These are phyloP conservation scores for Smittium culicis DNA, from an alignment of 371 early-diverging fungal species.

Conservation along the genomic window DNA sequence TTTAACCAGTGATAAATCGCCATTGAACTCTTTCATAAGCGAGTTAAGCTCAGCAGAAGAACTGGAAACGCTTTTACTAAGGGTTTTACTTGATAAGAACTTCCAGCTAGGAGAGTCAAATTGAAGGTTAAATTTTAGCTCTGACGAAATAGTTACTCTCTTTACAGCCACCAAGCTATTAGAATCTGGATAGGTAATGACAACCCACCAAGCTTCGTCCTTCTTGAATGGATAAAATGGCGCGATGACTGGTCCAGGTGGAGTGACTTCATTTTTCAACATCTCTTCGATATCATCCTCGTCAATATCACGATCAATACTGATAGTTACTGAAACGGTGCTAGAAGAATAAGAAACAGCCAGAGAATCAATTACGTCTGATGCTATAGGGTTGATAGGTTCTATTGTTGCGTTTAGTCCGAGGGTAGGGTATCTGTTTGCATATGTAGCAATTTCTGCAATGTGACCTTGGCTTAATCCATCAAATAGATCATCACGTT, in stretches of 20 bases:
- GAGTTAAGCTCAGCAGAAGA: no score
- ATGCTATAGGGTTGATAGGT: neutral
- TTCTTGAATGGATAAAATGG: conserved; percentile 80
- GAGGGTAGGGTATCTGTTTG: conserved; percentile 86
- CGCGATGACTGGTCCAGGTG: conserved; percentile 56
- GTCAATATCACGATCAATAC: conserved; percentile 62
- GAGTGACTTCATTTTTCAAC: conserved; percentile 25
- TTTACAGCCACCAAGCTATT: conserved; percentile 81
- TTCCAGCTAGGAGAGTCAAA: conserved; percentile 10
- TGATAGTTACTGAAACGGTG: conserved; percentile 44
- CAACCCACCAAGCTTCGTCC: conserved; percentile 95
- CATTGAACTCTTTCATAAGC: no score
- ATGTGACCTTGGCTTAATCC: conserved; percentile 44
- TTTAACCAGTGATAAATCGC: no score
- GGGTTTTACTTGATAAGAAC: no score
- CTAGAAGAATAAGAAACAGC: conserved; percentile 36
- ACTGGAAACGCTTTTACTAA: no score
- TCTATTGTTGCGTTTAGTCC: conserved; percentile 45
- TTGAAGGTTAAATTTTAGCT: conserved; percentile 39
- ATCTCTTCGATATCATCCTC: conserved; percentile 48
- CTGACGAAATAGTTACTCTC: conserved; percentile 58
- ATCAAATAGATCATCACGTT: conserved; percentile 48
- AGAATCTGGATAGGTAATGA: conserved; percentile 63
- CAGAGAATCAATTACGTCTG: neutral
- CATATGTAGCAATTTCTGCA: conserved; percentile 70